These are phyloP conservation scores for Pichia nakasei DNA, from an alignment of 805 yeast genomes.

Conservation along the genomic window DNA sequence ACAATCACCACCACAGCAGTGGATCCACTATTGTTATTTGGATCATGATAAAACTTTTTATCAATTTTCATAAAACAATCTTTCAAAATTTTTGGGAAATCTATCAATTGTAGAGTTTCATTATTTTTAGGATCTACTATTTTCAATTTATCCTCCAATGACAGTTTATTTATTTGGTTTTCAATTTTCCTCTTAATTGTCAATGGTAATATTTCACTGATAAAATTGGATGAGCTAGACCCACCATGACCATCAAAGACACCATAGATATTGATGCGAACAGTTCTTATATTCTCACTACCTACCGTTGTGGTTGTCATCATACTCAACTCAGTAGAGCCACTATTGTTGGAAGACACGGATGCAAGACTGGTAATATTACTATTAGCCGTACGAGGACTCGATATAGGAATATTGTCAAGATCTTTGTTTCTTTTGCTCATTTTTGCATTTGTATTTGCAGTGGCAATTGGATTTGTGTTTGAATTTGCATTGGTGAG, in stretches of 20 bases:
- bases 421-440: too few relatives aligned
- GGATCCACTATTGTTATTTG: constrained; percentile 40
- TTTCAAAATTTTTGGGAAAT: constrained; percentile 28
- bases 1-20: constrained; percentile 42
- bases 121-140: constrained; percentile 11
- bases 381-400: too few relatives aligned
- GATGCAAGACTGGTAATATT: neutral
- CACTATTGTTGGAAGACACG: neutral
- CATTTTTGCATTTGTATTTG: too few relatives aligned
- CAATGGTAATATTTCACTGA: constrained; percentile 34
- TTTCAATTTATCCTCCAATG: constrained; percentile 12
- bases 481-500: neutral
- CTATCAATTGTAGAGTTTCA: constrained; percentile 14
- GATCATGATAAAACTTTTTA: constrained; percentile 29
- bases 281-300: neutral
- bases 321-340: neutral
- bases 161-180: constrained; percentile 11
- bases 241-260: constrained; percentile 87
- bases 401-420: too few relatives aligned
- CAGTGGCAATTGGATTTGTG: too few relatives aligned
- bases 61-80: constrained; percentile 40
- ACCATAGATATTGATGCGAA: constrained; percentile 42
- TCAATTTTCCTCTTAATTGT: constrained; percentile 15
- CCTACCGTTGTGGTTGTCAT: neutral
- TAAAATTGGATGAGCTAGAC: constrained; percentile 44